Base-by-base conservation (phyloP, 768 basidiomycete genomes). In the Kwoniella botswanensis region DNA sequence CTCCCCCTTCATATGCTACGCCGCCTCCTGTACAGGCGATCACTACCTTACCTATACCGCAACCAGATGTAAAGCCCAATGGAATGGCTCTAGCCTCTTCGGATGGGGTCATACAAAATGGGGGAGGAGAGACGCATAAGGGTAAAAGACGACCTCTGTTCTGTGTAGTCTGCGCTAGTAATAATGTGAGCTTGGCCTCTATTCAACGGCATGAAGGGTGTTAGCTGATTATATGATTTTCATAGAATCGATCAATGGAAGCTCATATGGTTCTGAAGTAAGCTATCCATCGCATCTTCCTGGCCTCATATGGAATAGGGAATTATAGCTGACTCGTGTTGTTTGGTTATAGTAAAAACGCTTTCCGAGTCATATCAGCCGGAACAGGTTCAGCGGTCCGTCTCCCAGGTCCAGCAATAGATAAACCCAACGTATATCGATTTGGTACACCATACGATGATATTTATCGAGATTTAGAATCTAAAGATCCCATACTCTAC, bases 91-190 rank as follows among this genome's bases (percentile, higher is more conserved):
- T 18, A 21, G 54, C 3, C 18, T 43, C 46, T 21, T 18, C 18
- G 2, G 55, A 64, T 55, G 62, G 63, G n/a, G 56, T 64, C 1
- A 26, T 42, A 12, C 67, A 61, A 10, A 24, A 58, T 63, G 50
- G 62, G 11, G 67, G 65, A 59, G 59, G 65, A 59, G 59, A 57
- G n/a, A 21, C 35, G 59, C 21, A 18, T 12, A 52, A 55, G 18
- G 67, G 68, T 42, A 69, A 89, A 83, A 85, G 87, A 12, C 86
- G 92, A 12, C 93, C 93, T 2, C 81, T 97, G 57, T 98, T 98
- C 85, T 98, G 97, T 80, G 93, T 99, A 10, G 97, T 98, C 42
- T 99, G 97, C 82, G 96, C 97, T n/a, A 98, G 94, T 80, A 99
- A 99, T 81, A 93, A 98, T 86, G 95, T 92, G 82, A 71, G 88